These are phyloP conservation scores for Cryomyces minteri DNA, from an alignment of 495 filamentous ascomycete genomes.

Conservation along the genomic window DNA sequence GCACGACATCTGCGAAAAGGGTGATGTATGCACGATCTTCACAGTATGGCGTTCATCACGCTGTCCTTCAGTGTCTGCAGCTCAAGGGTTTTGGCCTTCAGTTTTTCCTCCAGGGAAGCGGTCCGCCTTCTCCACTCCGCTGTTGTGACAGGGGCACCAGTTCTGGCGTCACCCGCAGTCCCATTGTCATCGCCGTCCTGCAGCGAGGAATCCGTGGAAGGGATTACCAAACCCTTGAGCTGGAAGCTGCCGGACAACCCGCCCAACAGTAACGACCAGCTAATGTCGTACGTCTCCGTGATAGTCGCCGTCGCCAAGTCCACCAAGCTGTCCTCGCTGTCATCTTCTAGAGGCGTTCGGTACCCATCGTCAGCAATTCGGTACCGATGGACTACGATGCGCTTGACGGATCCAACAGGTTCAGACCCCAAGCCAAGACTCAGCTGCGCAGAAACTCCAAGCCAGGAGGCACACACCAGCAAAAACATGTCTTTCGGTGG, in stretches of 20 bases:
- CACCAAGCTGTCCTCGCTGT: conserved; percentile 6
- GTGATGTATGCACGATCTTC: neutral
- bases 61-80: neutral
- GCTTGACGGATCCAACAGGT: conserved; percentile 8
- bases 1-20: too few relatives aligned
- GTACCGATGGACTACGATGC: conserved; percentile 15
- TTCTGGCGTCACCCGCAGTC: neutral
- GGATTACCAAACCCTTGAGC: conserved; percentile 11
- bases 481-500: conserved; percentile 11
- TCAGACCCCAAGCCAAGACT: conserved; percentile 13
- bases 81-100: neutral
- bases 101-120: neutral
- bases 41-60: neutral
- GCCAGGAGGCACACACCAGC: conserved; percentile 15
- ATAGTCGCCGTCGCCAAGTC: neutral
- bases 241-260: conserved; percentile 13
- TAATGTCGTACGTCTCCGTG: conserved; percentile 16
- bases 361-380: conserved; percentile 18
- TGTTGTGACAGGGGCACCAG: neutral
- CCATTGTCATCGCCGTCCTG: neutral
- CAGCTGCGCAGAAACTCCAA: conserved; percentile 14
- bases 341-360: conserved; percentile 17
- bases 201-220: neutral
- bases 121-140: neutral
- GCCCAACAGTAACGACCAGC: conserved; percentile 11